A percentile compares a stretch with the other conserved stretches of the same genome.
Evolutionary conservation across 2,329 filamentous ascomycete species (phyloP).

Genomic region (Nigrospora oryzae): DNA sequence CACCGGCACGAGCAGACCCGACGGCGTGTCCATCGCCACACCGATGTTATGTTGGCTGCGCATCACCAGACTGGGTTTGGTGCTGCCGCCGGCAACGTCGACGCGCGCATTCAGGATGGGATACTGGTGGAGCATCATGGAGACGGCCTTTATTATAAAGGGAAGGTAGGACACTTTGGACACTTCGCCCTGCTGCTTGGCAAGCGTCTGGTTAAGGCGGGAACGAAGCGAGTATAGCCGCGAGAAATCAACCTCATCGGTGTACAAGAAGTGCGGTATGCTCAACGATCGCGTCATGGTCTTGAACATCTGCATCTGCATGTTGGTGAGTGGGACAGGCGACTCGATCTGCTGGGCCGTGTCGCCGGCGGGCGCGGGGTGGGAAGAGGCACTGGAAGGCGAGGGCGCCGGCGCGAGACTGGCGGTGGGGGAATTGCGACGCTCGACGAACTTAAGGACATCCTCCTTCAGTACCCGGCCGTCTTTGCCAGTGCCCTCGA

Average conservation of each 20-base stretch:
- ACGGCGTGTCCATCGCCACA: conserved; percentile 87
- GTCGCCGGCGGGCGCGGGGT: conserved; percentile 16
- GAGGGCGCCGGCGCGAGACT: conserved; percentile 11
- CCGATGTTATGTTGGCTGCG: conserved; percentile 90
- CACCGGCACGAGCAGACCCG: conserved; percentile 83
- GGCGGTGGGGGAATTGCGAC: conserved; percentile 20
- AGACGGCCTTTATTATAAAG: conserved; percentile 94
- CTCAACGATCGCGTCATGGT: conserved; percentile 85
- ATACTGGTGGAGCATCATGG: conserved; percentile 70
- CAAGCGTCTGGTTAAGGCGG: conserved; percentile 62
- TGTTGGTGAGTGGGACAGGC: conserved; percentile 60
- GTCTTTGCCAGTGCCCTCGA: conserved; percentile 81
- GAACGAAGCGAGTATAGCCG: conserved; percentile 63
- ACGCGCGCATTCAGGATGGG: conserved; percentile 84
- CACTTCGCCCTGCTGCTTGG: conserved; percentile 34
- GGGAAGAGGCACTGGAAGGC: conserved; percentile 19
- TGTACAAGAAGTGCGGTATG: conserved; percentile 94
- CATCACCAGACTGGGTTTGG: conserved; percentile 68
- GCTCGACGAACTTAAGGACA: conserved; percentile 62
- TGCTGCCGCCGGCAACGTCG: conserved; percentile 45
- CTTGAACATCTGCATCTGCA: conserved; percentile 94
- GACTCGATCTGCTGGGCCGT: conserved; percentile 58
- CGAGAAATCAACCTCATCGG: conserved; percentile 80
- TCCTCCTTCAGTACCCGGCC: conserved; percentile 91
- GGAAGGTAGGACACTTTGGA: conserved; percentile 81